Percentiles rank a stretch among this genome's conserved stretches.
These are phyloP conservation scores for Barnettozyma siamensis DNA, from an alignment of 805 yeast species.

Conservation along the genomic window DNA sequence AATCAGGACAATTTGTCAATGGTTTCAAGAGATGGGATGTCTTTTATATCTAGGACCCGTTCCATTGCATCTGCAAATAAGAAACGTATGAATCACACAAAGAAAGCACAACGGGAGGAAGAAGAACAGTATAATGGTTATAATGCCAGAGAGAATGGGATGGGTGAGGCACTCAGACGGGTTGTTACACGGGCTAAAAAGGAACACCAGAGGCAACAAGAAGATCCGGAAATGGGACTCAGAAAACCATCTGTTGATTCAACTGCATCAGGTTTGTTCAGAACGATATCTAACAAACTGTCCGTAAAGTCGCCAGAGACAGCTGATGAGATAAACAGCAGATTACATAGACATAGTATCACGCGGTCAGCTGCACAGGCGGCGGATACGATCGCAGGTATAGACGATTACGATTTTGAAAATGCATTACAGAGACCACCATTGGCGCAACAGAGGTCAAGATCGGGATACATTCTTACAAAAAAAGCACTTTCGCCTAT, in stretches of 20 bases:
- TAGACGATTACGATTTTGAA: slow-evolving; percentile 25
- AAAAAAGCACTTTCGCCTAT: slow-evolving; percentile 3
- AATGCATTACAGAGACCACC: slow-evolving; percentile 14
- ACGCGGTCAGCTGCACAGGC: slow-evolving; percentile 37
- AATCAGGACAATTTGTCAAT: background rate
- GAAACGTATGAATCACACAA: slow-evolving; percentile 11
- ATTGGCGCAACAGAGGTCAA: background rate
- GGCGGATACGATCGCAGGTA: slow-evolving; percentile 42
- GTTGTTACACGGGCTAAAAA: slow-evolving; percentile 21
- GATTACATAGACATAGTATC: slow-evolving; percentile 33
- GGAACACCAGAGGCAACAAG: background rate
- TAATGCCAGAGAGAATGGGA: slow-evolving; percentile 29
- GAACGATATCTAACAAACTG: slow-evolving; percentile 18
- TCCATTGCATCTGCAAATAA: slow-evolving; percentile 10
- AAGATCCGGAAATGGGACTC: slow-evolving; percentile 17
- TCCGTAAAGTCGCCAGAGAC: slow-evolving; percentile 21
- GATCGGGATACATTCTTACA: background rate
- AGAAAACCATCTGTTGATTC: slow-evolving; percentile 10
- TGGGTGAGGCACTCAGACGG: slow-evolving; percentile 30
- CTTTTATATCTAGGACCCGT: slow-evolving; percentile 11
- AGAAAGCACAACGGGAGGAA: slow-evolving; percentile 25
- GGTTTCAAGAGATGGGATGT: slow-evolving; percentile 9
- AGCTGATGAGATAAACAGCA: slow-evolving; percentile 26
- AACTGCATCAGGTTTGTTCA: slow-evolving; percentile 10
- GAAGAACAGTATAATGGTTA: slow-evolving; percentile 24